Evolutionary conservation across 1,139 yeast genomes (phyloP).

Genomic region (Candida sanyaensis): DNA sequence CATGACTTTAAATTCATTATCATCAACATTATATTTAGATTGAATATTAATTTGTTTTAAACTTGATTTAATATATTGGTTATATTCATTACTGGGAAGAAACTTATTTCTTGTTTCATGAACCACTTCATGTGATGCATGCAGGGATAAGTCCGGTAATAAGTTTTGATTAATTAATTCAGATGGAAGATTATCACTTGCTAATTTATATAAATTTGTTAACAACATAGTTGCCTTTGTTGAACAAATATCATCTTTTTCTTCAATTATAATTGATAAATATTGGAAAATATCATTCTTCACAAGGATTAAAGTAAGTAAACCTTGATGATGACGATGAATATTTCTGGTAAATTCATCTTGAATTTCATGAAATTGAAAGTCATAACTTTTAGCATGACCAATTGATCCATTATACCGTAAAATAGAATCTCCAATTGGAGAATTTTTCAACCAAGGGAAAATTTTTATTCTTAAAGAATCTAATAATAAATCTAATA

Average conservation of each 20-base stretch:
- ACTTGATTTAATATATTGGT: slow-evolving; percentile 25
- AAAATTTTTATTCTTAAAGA: slow-evolving; percentile 61
- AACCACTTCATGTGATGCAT: slow-evolving; percentile 13
- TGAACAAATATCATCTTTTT: slow-evolving; percentile 35
- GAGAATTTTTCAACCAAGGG: slow-evolving; percentile 52
- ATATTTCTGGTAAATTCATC: slow-evolving; percentile 20
- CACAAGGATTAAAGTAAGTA: slow-evolving; percentile 54
- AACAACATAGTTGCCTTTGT: slow-evolving; percentile 65
- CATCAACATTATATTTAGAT: slow-evolving; percentile 63
- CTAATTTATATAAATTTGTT: slow-evolving; percentile 60
- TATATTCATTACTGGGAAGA: slow-evolving; percentile 18
- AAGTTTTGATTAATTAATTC: slow-evolving; percentile 23
- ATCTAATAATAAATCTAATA: slow-evolving; percentile 74
- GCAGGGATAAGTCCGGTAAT: slow-evolving; percentile 18
- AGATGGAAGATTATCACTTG: slow-evolving; percentile 55
- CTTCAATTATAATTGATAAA: slow-evolving; percentile 51
- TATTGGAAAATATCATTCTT: slow-evolving; percentile 56
- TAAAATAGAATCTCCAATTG: slow-evolving; percentile 34
- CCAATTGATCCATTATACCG: slow-evolving; percentile 10
- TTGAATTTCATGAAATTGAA: slow-evolving; percentile 10
- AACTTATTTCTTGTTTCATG: slow-evolving; percentile 26
- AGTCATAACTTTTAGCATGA: slow-evolving; percentile 5
- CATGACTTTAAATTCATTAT: slow-evolving; percentile 65
- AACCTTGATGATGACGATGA: slow-evolving; percentile 64
- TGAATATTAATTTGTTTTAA: slow-evolving; percentile 45